These are phyloP conservation scores for Populus pruinosa DNA, from an alignment of 345 rosid species.

Conservation along the genomic window DNA sequence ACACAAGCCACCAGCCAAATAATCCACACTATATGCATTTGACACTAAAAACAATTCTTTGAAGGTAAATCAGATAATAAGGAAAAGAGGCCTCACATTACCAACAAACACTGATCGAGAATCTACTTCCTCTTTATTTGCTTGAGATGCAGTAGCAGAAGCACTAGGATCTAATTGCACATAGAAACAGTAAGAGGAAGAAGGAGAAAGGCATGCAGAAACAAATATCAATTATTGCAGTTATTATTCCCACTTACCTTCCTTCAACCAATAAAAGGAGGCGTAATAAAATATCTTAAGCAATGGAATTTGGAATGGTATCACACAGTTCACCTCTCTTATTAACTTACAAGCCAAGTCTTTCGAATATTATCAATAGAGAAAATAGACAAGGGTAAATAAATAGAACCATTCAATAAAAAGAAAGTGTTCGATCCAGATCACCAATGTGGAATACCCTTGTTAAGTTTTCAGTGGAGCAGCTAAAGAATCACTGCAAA, in stretches of 20 bases:
- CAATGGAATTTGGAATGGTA: background rate
- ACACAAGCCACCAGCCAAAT: background rate
- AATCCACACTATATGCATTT: background rate
- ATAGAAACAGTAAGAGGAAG: constrained; percentile 18
- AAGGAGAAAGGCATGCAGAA: background rate
- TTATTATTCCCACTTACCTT: background rate
- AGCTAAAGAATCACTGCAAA: background rate
- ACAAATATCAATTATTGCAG: background rate
- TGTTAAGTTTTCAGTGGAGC: background rate
- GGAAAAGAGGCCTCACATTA: constrained; percentile 55
- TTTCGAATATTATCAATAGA: too few species aligned
- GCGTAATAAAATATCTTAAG: background rate
- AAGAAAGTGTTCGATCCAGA: background rate
- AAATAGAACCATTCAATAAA: background rate
- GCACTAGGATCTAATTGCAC: constrained; percentile 48
- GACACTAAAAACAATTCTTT: background rate
- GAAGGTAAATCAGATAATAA: constrained; percentile 1
- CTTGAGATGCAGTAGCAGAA: constrained; percentile 48
- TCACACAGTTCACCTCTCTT: background rate
- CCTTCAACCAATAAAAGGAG: background rate
- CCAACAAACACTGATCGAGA: constrained; percentile 73
- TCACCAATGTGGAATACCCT: background rate
- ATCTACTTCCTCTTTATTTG: constrained; percentile 67
- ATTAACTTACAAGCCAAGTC: background rate
- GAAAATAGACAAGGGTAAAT: background rate